Conservation (phyloP, 2,329 filamentous ascomycete species). For the Aspergillus clavatus region DNA sequence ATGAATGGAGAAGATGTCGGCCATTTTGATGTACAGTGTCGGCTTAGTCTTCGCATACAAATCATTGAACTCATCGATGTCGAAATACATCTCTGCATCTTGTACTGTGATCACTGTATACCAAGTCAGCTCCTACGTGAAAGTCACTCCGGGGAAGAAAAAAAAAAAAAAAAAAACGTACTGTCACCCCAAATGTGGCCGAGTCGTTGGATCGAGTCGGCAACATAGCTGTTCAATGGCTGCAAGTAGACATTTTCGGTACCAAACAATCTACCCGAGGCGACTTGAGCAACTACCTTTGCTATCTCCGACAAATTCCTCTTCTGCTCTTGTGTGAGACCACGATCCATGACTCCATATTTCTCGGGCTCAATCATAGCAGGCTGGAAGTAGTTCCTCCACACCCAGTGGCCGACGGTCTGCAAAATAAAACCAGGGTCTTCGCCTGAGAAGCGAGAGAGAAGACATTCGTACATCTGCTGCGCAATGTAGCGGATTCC, state of each 20-base stretch:
- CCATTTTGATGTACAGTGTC: slow-evolving; percentile 98
- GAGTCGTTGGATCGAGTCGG: slow-evolving; percentile 76
- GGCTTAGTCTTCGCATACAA: slow-evolving; percentile 94
- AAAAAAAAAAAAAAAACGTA: slow-evolving; percentile 34
- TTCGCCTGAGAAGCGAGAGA: slow-evolving; percentile 73
- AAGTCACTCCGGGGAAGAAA: no score
- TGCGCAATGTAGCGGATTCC: slow-evolving; percentile 83
- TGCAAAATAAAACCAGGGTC: slow-evolving; percentile 73
- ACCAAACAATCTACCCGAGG: slow-evolving; percentile 82
- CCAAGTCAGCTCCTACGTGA: slow-evolving; percentile 29
- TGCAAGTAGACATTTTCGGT: slow-evolving; percentile 94
- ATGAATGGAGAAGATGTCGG: slow-evolving; percentile 95
- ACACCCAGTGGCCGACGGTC: slow-evolving; percentile 83
- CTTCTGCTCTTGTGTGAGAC: slow-evolving; percentile 85
- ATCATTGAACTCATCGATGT: slow-evolving; percentile 98
- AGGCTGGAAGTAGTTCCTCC: slow-evolving; percentile 89
- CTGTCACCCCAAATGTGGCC: slow-evolving; percentile 66
- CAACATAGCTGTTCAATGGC: slow-evolving; percentile 86
- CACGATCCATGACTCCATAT: slow-evolving; percentile 85
- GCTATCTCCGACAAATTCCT: slow-evolving; percentile 84
- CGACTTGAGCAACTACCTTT: slow-evolving; percentile 86
- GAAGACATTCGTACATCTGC: slow-evolving; percentile 76
- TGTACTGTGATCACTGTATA: slow-evolving; percentile 69
- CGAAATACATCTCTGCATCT: slow-evolving; percentile 85
- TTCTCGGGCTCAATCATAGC: slow-evolving; percentile 86